Conservation (phyloP, 768 basidiomycete species). For the Amanita inopinata region DNA sequence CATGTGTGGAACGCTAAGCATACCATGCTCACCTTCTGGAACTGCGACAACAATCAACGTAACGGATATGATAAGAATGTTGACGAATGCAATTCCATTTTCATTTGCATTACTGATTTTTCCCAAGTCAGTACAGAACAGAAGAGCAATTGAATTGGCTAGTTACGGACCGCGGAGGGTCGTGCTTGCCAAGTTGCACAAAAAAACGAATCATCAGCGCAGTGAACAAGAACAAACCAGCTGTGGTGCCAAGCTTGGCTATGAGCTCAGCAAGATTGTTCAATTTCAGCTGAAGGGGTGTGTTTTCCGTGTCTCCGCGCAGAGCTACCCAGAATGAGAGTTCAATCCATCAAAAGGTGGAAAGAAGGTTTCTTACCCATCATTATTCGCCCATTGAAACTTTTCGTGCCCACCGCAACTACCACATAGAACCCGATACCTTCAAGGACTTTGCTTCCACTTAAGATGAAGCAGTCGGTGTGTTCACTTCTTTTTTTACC, state of each 20-base stretch:
- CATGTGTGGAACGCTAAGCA: not conserved
- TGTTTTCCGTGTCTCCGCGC: conserved; percentile 77
- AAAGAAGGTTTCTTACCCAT: conserved; percentile 56
- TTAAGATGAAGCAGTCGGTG: conserved; percentile 86
- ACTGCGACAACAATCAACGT: conserved; percentile 55
- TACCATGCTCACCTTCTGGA: conserved; percentile 29
- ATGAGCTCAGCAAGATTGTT: conserved; percentile 93
- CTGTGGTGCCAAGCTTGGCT: conserved; percentile 78
- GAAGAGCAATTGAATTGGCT: not conserved
- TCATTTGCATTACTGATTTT: conserved; percentile 51
- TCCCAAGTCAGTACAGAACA: not conserved
- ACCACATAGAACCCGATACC: conserved; percentile 91
- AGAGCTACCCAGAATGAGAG: conserved; percentile 43
- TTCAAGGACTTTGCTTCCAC: conserved; percentile 88
- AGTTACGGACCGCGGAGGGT: conserved; percentile 43
- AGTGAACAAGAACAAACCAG: conserved; percentile 72
- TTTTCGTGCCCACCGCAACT: conserved; percentile 84
- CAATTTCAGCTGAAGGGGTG: conserved; percentile 89
- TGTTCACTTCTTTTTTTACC: conserved; percentile 36
- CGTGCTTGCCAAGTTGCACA: conserved; percentile 62
- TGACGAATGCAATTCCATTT: conserved; percentile 85
- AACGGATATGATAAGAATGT: conserved; percentile 91
- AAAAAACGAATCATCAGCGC: conserved; percentile 93
- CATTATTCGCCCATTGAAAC: conserved; percentile 96
- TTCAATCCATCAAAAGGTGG: not conserved